Evolutionary conservation across 768 basidiomycete species (phyloP).

Genomic region (Chalciporus chontae): DNA sequence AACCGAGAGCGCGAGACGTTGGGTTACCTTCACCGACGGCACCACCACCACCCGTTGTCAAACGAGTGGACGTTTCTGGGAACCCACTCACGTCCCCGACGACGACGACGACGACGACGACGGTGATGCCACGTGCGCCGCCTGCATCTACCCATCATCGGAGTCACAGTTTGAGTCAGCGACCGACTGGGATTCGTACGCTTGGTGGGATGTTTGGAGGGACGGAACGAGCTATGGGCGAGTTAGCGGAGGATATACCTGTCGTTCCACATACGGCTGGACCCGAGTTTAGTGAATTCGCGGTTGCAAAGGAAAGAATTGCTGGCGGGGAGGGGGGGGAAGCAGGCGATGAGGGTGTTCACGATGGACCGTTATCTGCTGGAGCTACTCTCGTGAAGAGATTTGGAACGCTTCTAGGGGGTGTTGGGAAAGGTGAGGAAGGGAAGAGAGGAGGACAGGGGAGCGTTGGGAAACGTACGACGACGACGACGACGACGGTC

Average conservation of each 20-base stretch:
- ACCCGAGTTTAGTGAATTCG: slow-evolving; percentile 58
- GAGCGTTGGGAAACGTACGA: slow-evolving; percentile 44
- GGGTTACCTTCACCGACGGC: slow-evolving; percentile 35
- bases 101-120: slow-evolving; percentile 16
- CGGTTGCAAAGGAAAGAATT: slow-evolving; percentile 33
- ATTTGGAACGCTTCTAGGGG: slow-evolving; percentile 65
- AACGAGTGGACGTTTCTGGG: slow-evolving; percentile 28
- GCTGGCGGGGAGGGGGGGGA: slow-evolving; percentile 20
- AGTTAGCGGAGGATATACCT: slow-evolving; percentile 38
- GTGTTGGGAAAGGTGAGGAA: slow-evolving; percentile 43
- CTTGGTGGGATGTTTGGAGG: slow-evolving; percentile 62
- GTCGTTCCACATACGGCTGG: slow-evolving; percentile 59
- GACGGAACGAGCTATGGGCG: slow-evolving; percentile 36
- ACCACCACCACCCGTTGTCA: slow-evolving; percentile 19
- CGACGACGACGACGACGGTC: too few relatives aligned
- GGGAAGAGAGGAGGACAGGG: slow-evolving; percentile 37
- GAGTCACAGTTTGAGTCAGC: slow-evolving; percentile 80
- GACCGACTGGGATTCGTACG: slow-evolving; percentile 52
- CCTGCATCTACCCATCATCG: slow-evolving; percentile 76
- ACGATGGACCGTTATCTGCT: slow-evolving; percentile 41
- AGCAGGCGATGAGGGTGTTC: too few relatives aligned
- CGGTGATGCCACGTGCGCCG: slow-evolving; percentile 59
- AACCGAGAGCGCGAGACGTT: slow-evolving; percentile 65
- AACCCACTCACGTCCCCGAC: slow-evolving; percentile 27
- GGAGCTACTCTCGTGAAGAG: slow-evolving; percentile 73